phyloP scores from a whole-genome alignment of 2,329 filamentous ascomycete species.

The Tolypocladium paradoxum region DNA sequence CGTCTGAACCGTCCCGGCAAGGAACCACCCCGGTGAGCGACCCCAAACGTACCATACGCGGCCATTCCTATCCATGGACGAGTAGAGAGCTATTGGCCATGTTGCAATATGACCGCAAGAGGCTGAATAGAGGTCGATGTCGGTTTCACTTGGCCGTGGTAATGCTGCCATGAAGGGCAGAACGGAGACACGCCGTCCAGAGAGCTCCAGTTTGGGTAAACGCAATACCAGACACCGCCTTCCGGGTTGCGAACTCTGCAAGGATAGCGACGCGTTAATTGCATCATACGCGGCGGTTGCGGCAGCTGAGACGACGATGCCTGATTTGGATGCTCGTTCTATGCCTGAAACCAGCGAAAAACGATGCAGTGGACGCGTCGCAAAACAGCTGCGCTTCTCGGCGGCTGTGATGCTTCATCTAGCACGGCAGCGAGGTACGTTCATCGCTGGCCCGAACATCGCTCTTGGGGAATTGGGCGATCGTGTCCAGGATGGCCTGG shows the following conservation, averaged over 20 bases:
- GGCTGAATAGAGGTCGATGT: too few species aligned
- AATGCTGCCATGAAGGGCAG: slow-evolving; percentile 25
- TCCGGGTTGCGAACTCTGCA: slow-evolving; percentile 18
- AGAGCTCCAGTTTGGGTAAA: slow-evolving; percentile 41
- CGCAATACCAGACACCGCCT: slow-evolving; percentile 25
- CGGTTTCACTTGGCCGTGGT: not conserved
- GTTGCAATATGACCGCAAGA: too few species aligned
- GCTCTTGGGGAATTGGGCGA: slow-evolving; percentile 7
- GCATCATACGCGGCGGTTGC: slow-evolving; percentile 5
- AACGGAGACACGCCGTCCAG: slow-evolving; percentile 40
- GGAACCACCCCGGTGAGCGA: slow-evolving; percentile 43
- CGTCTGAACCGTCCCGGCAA: slow-evolving; percentile 38
- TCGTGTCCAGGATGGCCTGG: slow-evolving; percentile 8
- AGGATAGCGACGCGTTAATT: slow-evolving; percentile 9
- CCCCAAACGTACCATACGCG: slow-evolving; percentile 39
- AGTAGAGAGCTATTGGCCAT: not conserved
- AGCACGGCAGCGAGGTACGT: slow-evolving; percentile 8
- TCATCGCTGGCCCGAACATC: slow-evolving; percentile 2
- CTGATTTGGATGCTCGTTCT: slow-evolving; percentile 1
- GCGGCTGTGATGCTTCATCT: slow-evolving; percentile 4
- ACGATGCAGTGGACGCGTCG: slow-evolving; percentile 10
- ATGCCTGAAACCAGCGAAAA: slow-evolving; percentile 12
- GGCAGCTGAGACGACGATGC: slow-evolving; percentile 1
- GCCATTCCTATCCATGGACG: slow-evolving; percentile 44
- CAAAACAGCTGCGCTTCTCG: slow-evolving; percentile 6